Evolutionary conservation across 2,329 filamentous ascomycete genomes (phyloP).

Genomic region (Chaetomium strumarium): DNA sequence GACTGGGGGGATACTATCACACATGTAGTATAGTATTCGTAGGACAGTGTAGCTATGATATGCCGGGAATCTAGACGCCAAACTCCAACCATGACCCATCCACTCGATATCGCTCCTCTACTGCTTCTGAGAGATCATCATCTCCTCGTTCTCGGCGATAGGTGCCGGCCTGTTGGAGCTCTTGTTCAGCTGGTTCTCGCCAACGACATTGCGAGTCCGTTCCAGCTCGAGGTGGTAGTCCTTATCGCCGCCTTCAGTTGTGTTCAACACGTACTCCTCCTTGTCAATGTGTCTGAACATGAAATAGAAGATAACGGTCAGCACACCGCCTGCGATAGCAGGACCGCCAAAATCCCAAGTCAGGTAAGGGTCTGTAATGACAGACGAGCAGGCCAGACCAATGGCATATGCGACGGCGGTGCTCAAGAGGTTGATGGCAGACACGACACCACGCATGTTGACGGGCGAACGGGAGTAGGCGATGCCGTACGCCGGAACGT

Average conservation of each 20-base stretch:
- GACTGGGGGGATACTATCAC: not conserved
- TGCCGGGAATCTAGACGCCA: not conserved
- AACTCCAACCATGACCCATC: constrained; percentile 8
- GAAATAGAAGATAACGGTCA: constrained; percentile 42
- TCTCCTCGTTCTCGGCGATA: constrained; percentile 27
- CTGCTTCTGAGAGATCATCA: constrained; percentile 29
- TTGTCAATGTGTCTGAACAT: constrained; percentile 42
- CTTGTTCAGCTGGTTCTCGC: constrained; percentile 26
- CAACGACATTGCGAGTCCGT: constrained; percentile 20
- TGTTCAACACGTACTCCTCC: constrained; percentile 39
- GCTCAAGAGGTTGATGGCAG: constrained; percentile 44
- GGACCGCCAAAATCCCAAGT: constrained; percentile 46
- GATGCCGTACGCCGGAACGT: constrained; percentile 46
- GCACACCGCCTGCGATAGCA: constrained; percentile 40
- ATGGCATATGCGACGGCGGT: constrained; percentile 41
- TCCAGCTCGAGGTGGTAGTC: constrained; percentile 19
- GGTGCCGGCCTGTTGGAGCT: constrained; percentile 23
- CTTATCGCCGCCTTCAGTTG: constrained; percentile 19
- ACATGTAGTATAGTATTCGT: no score
- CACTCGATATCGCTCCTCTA: constrained; percentile 8
- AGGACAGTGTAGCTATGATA: not conserved
- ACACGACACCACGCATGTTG: constrained; percentile 48
- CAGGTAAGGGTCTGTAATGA: constrained; percentile 44
- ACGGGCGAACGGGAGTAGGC: constrained; percentile 45
- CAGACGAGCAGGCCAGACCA: constrained; percentile 39